Base-by-base conservation (phyloP, 192 early-diverging fungal genomes). In the Backusella parvicylindrica region DNA sequence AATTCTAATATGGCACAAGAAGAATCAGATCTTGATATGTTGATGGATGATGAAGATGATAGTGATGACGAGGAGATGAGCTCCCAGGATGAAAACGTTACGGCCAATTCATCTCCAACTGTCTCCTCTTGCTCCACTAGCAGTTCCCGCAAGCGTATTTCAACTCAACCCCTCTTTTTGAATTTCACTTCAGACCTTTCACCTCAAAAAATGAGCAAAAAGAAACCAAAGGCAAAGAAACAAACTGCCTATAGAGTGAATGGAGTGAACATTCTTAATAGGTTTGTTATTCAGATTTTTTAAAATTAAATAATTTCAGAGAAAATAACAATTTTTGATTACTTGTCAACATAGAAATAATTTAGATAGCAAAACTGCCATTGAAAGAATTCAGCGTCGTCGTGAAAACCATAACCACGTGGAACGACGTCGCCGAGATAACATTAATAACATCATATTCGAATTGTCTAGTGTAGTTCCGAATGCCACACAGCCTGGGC, bases 361-460 rank as follows among this genome's bases (percentile, higher is more conserved):
- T 64, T 40, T 80, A 37, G 79, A 80, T 63, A 80, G 79, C 36
- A 80, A 89, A 68, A 91, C 89, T 0, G 91, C 90, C 16, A 86
- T 91, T n/a, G 91, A 93, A 80, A 85, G 90, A 75, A 80, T 93
- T 70, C 87, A 91, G 73, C 82, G 89, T n/a, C 89, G 92, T 33
- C 84, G 92, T 70, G 92, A 91, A 81, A 92, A 92, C 82, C 92
- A 93, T 77, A 93, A 93, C 76, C 88, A 88, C 78, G 89, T 93
- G 6, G 92, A 93, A 77, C 84, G 92, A 31, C 88, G 91, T 67
- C 88, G 92, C 50, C 84, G 92, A 26, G 91, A 93, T 82, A 90
- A 88, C 50, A 89, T 93, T 70, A 93, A 93, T 77, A 85, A 89
- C 73, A 93, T 91, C 5, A 93, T 93, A 75, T 81, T 84, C 31